A percentile compares a stretch with the other conserved stretches of the same genome.
Conservation (phyloP, 1,284 basidiomycete genomes). For the Microbotryomycetes sp. region DNA sequence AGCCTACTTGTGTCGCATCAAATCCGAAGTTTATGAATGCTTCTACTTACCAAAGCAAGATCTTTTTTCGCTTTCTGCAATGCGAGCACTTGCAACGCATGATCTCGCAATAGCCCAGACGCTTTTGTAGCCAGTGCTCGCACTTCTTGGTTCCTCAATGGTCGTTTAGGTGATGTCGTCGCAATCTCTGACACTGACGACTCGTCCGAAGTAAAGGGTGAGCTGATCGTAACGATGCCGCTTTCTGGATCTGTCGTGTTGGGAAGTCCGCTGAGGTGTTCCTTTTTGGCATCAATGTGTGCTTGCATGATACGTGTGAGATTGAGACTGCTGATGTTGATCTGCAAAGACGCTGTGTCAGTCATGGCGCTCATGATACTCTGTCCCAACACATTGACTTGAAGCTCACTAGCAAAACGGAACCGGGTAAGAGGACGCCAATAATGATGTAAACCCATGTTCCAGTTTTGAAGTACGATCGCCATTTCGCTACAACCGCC, state of each 20-base stretch:
- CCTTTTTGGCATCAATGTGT: background rate
- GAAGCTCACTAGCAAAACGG: background rate
- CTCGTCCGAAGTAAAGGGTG: background rate
- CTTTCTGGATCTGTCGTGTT: background rate
- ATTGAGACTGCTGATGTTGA: background rate
- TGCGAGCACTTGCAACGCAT: background rate
- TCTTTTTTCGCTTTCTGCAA: background rate
- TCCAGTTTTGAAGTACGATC: background rate
- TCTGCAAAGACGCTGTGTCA: background rate
- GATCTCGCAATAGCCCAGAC: background rate
- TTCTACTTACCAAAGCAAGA: background rate
- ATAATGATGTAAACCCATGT: background rate
- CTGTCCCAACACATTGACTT: background rate
- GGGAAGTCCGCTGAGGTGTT: background rate
- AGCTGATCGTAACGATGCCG: background rate
- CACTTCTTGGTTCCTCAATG: background rate
- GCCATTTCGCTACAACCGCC: background rate
- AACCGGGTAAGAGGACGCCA: background rate
- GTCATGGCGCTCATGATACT: too few species aligned
- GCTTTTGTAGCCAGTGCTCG: background rate
- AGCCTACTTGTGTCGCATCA: too few species aligned
- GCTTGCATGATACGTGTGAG: background rate
- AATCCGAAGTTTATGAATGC: too few species aligned
- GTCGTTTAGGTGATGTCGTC: background rate
- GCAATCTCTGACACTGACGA: background rate